Evolutionary conservation across 2,329 filamentous ascomycete species (phyloP), one percentile per base, ranked within the genome.

Genomic region (Cryphonectria parasitica): DNA sequence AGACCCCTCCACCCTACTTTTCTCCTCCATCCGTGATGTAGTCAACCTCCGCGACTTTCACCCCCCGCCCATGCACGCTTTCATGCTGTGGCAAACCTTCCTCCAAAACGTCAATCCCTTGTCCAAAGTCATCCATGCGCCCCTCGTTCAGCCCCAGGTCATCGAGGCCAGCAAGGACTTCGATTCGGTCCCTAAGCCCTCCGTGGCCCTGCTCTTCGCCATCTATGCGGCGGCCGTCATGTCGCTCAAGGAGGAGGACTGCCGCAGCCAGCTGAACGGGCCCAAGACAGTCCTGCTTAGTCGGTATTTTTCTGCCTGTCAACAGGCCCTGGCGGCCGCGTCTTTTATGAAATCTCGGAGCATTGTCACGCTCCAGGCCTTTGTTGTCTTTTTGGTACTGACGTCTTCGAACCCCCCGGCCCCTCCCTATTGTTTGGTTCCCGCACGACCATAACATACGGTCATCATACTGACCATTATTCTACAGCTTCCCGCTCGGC

Each of bases 91-190:
- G 85, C 82, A 86, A 72, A 77, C 79, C 1, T 87, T 85, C 66
- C 77, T 87, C 0, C 80, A 84, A 28, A 86, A 87, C 70, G 82
- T 88, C 56, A 84, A 88, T 72, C 85, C 86, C 1, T 75, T 88
- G 28, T 81, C 84, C 66, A 88, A 87, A 72, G 74, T 88, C 22
- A 81, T 86, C 7, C 85, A 88, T 72, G 78, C 83, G 5, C 85
- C 85, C 0, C 82, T 82, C 0, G 75, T 85, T 1, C 82, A 86
- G 66, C 74, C 74, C 10, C 71, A 75, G 19, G 72, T 77, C 8
- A 69, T 76, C 13, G 69, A 74, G 68, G 75, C 72, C 25, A 73
- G 68, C 60, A 72, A 71, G 60, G 67, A 72, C 19, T 68, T 74
- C 39, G 72, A 74, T 17, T 67, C 64, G 19, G 67, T 73, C 8